phyloP scores from a whole-genome alignment of 1,284 basidiomycete genomes.

The Mycosarcoma mackinlayi region DNA sequence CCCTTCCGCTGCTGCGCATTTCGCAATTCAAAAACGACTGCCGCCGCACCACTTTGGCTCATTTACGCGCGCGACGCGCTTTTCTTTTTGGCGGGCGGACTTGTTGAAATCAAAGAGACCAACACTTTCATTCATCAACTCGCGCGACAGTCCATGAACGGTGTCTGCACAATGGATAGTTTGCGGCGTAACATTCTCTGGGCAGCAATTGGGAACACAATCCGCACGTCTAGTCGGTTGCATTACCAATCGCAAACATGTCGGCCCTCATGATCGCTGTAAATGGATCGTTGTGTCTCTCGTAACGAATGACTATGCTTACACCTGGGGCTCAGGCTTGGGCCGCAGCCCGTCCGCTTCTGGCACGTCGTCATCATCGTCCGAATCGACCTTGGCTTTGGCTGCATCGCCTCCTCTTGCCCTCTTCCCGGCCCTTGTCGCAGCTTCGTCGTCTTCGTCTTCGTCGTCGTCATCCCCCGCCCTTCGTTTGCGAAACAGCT shows the following conservation, averaged over 20 bases:
- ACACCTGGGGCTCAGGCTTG: constrained; percentile 21
- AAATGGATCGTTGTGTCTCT: neutral
- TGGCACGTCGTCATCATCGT: constrained; percentile 36
- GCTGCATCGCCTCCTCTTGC: neutral
- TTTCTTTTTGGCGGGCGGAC: neutral
- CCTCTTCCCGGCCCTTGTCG: neutral
- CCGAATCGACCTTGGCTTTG: constrained; percentile 21
- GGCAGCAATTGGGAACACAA: neutral
- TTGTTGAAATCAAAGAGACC: constrained; percentile 16
- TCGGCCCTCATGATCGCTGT: too few relatives aligned
- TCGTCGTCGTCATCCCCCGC: constrained; percentile 11
- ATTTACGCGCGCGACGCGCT: constrained; percentile 52
- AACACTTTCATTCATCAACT: constrained; percentile 24
- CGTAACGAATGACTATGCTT: neutral
- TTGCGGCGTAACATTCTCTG: neutral
- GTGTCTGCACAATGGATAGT: neutral
- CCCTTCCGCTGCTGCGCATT: constrained; percentile 18
- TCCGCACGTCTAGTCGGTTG: neutral
- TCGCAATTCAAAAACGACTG: constrained; percentile 6
- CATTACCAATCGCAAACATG: neutral
- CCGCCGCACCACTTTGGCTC: constrained; percentile 28
- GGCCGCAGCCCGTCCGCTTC: constrained; percentile 16
- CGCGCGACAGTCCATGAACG: constrained; percentile 13
- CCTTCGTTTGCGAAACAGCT: constrained; percentile 14
- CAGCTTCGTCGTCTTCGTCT: neutral